A percentile compares a stretch with the other conserved stretches of the same genome.
Conservation (phyloP, 768 basidiomycete species). For the Suillus brevipes region DNA sequence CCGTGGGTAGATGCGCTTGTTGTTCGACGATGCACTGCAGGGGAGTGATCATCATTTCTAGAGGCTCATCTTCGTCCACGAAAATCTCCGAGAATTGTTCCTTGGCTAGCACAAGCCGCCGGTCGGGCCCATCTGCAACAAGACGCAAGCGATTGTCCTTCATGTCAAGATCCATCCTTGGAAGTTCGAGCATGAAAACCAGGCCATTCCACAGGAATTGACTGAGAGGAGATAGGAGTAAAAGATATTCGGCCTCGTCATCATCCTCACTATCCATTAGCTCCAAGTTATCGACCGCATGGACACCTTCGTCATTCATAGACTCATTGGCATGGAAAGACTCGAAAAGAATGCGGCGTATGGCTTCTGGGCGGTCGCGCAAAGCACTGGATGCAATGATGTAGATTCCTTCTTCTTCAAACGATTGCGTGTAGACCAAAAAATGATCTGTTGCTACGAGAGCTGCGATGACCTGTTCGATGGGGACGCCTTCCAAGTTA, state of each 20-base stretch:
- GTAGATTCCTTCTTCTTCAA: slow-evolving; percentile 91
- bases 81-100: slow-evolving; percentile 72
- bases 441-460: slow-evolving; percentile 87
- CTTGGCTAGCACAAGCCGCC: slow-evolving; percentile 74
- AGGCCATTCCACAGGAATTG: slow-evolving; percentile 92
- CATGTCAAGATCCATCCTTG: slow-evolving; percentile 76
- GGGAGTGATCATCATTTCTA: slow-evolving; percentile 42
- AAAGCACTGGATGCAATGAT: slow-evolving; percentile 81
- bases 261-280: slow-evolving; percentile 53
- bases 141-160: slow-evolving; percentile 90
- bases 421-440: slow-evolving; percentile 85
- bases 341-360: slow-evolving; percentile 78
- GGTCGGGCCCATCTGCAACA: slow-evolving; percentile 85
- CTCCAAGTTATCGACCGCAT: slow-evolving; percentile 39
- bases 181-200: slow-evolving; percentile 75
- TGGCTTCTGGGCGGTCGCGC: slow-evolving; percentile 70
- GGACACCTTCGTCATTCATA: slow-evolving; percentile 53
- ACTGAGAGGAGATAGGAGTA: slow-evolving; percentile 81
- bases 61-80: slow-evolving; percentile 57
- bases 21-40: slow-evolving; percentile 66
- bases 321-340: slow-evolving; percentile 79
- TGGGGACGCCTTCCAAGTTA: slow-evolving; percentile 66
- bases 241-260: slow-evolving; percentile 68
- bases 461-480: slow-evolving; percentile 77
- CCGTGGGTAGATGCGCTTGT: slow-evolving; percentile 87